phyloP scores from a whole-genome alignment of 1,284 basidiomycete genomes.

The Apiotrichum mycotoxinovorans region DNA sequence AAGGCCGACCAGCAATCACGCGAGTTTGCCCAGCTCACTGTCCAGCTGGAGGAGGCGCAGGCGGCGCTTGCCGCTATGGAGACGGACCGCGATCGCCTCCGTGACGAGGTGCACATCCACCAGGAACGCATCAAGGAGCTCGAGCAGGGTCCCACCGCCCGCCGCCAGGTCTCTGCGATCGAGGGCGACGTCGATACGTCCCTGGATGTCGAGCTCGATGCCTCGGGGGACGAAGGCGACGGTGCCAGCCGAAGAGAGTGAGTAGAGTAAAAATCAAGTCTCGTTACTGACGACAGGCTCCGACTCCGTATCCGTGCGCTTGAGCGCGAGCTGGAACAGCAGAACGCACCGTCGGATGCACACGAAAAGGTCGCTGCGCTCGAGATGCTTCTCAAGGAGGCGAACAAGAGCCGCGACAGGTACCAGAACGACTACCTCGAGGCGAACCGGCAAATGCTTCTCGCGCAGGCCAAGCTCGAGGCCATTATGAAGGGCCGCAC shows the following conservation, averaged over 20 bases:
- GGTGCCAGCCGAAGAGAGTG: constrained; percentile 68
- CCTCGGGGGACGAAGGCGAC: constrained; percentile 55
- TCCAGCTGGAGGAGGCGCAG: constrained; percentile 71
- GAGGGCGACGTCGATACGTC: constrained; percentile 20
- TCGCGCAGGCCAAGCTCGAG: constrained; percentile 76
- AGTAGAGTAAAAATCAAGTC: constrained; percentile 16
- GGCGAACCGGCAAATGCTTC: constrained; percentile 76
- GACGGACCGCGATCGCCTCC: constrained; percentile 70
- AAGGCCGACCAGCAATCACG: constrained; percentile 51
- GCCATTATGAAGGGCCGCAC: constrained; percentile 81
- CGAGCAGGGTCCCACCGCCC: constrained; percentile 52
- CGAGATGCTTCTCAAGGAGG: constrained; percentile 85
- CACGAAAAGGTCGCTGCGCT: constrained; percentile 70
- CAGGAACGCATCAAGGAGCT: constrained; percentile 89
- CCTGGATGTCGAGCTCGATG: constrained; percentile 51
- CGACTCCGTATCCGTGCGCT: constrained; percentile 71
- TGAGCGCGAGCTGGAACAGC: constrained; percentile 73
- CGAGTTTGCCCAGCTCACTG: constrained; percentile 62
- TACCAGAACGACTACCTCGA: constrained; percentile 86
- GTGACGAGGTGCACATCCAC: constrained; percentile 80
- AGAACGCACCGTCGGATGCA: constrained; percentile 51
- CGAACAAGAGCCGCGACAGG: constrained; percentile 79
- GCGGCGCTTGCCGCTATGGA: constrained; percentile 60
- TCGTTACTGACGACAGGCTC: constrained; percentile 3
- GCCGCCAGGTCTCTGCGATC: not conserved